Evolutionary conservation across 2,329 filamentous ascomycete species (phyloP).

Genomic region (Exophiala calicioides): DNA sequence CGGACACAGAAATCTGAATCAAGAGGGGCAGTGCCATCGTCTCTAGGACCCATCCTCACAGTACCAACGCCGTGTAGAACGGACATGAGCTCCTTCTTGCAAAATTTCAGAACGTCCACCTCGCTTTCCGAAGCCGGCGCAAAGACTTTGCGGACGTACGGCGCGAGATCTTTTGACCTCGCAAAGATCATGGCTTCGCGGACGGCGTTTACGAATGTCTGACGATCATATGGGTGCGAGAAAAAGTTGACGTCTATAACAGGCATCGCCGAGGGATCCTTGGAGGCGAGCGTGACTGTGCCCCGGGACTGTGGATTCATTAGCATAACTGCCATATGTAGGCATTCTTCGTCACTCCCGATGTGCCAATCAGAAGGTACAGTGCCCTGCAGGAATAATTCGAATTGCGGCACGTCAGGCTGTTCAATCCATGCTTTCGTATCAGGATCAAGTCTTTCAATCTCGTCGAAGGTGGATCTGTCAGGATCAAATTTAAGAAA

Average conservation of each 20-base stretch:
- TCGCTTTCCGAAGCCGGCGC: slow-evolving; percentile 52
- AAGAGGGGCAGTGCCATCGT: slow-evolving; percentile 48
- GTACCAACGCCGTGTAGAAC: slow-evolving; percentile 61
- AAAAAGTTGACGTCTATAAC: slow-evolving; percentile 57
- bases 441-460: slow-evolving; percentile 48
- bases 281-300: slow-evolving; percentile 54
- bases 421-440: slow-evolving; percentile 49
- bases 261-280: slow-evolving; percentile 53
- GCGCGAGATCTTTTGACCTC: slow-evolving; percentile 44
- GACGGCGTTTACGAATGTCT: slow-evolving; percentile 50
- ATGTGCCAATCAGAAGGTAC: slow-evolving; percentile 16
- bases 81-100: slow-evolving; percentile 46
- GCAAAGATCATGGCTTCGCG: slow-evolving; percentile 45
- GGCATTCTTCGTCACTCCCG: slow-evolving; percentile 20
- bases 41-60: slow-evolving; percentile 55
- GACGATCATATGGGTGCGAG: slow-evolving; percentile 56
- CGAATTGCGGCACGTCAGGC: slow-evolving; percentile 58
- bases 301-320: slow-evolving; percentile 59
- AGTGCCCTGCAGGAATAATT: slow-evolving; percentile 43
- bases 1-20: slow-evolving; percentile 45
- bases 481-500: slow-evolving; percentile 48
- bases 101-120: slow-evolving; percentile 55
- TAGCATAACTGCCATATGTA: slow-evolving; percentile 40
- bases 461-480: slow-evolving; percentile 45
- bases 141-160: slow-evolving; percentile 43